A percentile compares a stretch with the other conserved stretches of the same genome.
These are phyloP conservation scores for Boletus tomentosulus DNA, from an alignment of 768 basidiomycete species.

Conservation along the genomic window DNA sequence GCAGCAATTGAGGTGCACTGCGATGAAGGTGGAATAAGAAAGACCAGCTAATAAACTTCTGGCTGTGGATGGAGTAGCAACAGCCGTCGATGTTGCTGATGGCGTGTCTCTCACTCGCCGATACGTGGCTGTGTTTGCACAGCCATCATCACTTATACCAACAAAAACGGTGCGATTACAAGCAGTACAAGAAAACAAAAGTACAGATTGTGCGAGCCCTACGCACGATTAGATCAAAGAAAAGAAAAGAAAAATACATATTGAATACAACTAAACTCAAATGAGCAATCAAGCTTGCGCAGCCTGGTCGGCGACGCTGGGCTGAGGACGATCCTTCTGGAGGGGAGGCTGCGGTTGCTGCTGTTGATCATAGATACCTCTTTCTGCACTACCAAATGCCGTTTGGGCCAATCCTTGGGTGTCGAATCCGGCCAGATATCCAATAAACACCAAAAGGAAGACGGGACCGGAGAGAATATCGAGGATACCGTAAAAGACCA, in stretches of 20 bases:
- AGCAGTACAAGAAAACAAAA: not conserved
- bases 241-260: not conserved
- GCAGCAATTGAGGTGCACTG: slow-evolving; percentile 20
- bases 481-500: slow-evolving; percentile 52
- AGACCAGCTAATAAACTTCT: not conserved
- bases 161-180: not conserved
- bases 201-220: not conserved
- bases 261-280: not conserved
- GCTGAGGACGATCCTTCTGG: not conserved
- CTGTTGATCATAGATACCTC: slow-evolving; percentile 2
- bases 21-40: not conserved
- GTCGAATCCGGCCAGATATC: not conserved
- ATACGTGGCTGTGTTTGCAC: slow-evolving; percentile 18
- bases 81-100: not conserved
- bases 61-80: not conserved
- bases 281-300: not conserved
- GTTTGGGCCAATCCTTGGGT: not conserved
- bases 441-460: slow-evolving; percentile 34
- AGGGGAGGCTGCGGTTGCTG: not conserved
- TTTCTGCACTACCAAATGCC: slow-evolving; percentile 3
- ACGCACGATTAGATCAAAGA: not conserved
- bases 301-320: not conserved
- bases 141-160: not conserved
- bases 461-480: slow-evolving; percentile 37
- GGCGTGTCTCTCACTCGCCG: not conserved